phyloP scores from a whole-genome alignment of 208 protist genomes.

The Acanthamoeba quina region DNA sequence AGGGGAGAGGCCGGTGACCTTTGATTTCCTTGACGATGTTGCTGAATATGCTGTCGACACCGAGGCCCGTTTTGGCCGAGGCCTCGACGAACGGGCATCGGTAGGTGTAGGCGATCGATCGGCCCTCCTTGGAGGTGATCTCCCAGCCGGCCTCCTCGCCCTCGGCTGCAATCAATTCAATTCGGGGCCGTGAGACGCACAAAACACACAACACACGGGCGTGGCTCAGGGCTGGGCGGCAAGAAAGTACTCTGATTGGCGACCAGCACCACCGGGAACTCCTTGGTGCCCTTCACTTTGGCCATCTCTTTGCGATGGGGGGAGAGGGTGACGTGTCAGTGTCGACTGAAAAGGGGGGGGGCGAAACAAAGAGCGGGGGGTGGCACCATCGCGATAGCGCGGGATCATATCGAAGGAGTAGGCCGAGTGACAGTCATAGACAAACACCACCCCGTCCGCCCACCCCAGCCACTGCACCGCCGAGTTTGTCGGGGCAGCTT shows the following conservation, averaged over 20 bases:
- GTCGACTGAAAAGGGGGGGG: not conserved
- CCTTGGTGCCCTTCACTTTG: constrained; percentile 65
- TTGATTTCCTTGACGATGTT: constrained; percentile 72
- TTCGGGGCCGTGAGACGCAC: not conserved
- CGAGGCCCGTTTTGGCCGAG: constrained; percentile 38
- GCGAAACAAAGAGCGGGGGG: not conserved
- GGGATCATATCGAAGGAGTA: constrained; percentile 64
- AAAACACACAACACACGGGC: not conserved
- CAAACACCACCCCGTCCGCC: constrained; percentile 60
- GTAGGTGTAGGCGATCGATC: constrained; percentile 40
- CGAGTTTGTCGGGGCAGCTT: not conserved
- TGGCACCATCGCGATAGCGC: constrained; percentile 14
- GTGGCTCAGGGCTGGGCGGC: too few relatives aligned
- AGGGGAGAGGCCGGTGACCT: not conserved
- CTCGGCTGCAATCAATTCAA: not conserved
- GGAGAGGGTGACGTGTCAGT: not conserved
- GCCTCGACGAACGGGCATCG: constrained; percentile 62
- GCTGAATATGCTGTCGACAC: constrained; percentile 11
- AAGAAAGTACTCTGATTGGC: constrained; percentile 20
- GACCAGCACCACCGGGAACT: constrained; percentile 62
- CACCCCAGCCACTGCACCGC: constrained; percentile 19
- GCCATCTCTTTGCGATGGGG: not conserved
- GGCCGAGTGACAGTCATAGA: constrained; percentile 47
- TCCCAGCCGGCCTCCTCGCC: constrained; percentile 42
- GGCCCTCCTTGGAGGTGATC: constrained; percentile 67